These are phyloP conservation scores for Leccinum broughii DNA, from an alignment of 768 basidiomycete species.

Conservation along the genomic window DNA sequence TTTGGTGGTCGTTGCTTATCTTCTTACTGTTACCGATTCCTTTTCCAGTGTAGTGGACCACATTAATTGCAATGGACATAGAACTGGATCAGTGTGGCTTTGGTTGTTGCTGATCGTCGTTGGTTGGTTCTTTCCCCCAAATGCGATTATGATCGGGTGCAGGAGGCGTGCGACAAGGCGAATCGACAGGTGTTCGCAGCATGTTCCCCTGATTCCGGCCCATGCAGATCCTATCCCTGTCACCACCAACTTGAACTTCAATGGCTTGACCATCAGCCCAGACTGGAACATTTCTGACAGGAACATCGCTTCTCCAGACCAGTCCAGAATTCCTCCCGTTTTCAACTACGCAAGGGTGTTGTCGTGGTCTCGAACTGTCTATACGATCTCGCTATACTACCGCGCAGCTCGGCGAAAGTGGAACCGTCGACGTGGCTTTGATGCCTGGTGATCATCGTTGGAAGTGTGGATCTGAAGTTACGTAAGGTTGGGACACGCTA, in stretches of 20 bases:
- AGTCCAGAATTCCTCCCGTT: conserved; percentile 24
- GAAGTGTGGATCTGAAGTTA: no score
- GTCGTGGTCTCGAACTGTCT: conserved; percentile 22
- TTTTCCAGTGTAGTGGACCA: conserved; percentile 15
- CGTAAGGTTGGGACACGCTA: no score
- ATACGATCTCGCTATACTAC: conserved; percentile 18
- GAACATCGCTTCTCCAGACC: conserved; percentile 23
- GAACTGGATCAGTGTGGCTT: conserved; percentile 42
- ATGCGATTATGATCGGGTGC: conserved; percentile 36
- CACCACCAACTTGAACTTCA: conserved; percentile 1
- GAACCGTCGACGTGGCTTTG: conserved; percentile 2
- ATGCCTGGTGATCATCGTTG: neutral
- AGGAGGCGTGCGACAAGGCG: conserved; percentile 15
- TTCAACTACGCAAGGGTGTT: conserved; percentile 27
- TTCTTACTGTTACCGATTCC: conserved; percentile 20
- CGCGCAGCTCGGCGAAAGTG: conserved; percentile 17
- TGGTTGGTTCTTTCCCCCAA: conserved; percentile 45
- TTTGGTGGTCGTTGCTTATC: conserved; percentile 47
- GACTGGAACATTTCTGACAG: neutral
- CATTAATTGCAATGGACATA: conserved; percentile 37
- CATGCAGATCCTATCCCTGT: neutral
- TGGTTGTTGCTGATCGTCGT: conserved; percentile 44
- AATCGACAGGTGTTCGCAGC: conserved; percentile 8
- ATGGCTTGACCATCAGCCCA: conserved; percentile 17
- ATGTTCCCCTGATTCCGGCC: neutral